Evolutionary conservation across 2,329 filamentous ascomycete genomes (phyloP), one percentile per base, ranked within the genome.

Genomic region (Chaetoscypha palmicola): DNA sequence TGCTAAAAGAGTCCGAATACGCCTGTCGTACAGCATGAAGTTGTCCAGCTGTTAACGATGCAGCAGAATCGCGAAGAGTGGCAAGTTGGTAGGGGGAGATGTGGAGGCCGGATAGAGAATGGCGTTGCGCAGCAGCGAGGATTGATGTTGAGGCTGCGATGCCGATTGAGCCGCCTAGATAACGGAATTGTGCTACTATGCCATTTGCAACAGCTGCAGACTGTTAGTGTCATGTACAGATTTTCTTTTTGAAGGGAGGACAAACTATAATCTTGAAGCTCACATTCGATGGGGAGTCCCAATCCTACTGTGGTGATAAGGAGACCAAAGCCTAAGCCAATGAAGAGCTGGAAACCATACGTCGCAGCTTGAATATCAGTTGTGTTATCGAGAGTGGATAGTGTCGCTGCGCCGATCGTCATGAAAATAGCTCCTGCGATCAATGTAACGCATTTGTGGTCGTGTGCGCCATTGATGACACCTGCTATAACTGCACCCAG

Each of bases 291-390:
- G 7, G 41, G 23, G 8, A 20, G 32, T 19, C 40, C 38, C 5
- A 48, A 45, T 10, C 36, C 41, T n/a, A 28, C 42, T 3, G 41
- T 45, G 1, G 46, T 37, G 11, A 48, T 20, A 4, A 33, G 41
- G 21, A 48, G 32, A 14, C 46, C 41, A 12, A 48, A 20, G 9
- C 46, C 46, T 31, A 48, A 5, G 20, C 46, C 41, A 3, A 48
- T 21, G 32, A 45, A 9, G 7, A 45, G 21, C 10, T 45, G 21
- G 10, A 19, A 40, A 20, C 41, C 46, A 12, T 45, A 45, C 3
- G 16, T 34, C 16, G 28, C 3, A 34, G 32, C 32, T 19, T 41
- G 11, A 20, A 34, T 38, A 19, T 41, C 33, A 2, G 42, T 35
- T 23, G 34, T 20, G 17, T 31, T 28, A 5, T 38, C 34, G 9